Base-by-base conservation (phyloP, 1,139 yeast species). In the Suzukiozyma palmioleophila region DNA sequence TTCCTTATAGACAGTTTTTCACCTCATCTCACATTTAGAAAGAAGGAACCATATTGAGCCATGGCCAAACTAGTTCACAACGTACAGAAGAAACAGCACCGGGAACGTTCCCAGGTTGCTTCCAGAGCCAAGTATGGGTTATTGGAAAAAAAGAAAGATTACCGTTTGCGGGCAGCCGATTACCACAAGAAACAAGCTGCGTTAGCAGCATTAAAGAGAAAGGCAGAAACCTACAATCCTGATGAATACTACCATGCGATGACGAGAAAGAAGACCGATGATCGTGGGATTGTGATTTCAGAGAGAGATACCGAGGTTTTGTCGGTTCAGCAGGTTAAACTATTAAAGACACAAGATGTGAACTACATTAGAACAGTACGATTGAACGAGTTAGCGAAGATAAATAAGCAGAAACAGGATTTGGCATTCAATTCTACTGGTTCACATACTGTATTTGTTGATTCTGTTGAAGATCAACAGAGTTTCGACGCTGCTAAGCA, bases 241-340 rank as follows among this genome's bases (percentile, higher is more conserved):
- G 97, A 92, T 73, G 98, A 92, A 61, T 92, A 85, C 65, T 88
- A 89, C 62, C 96, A 88, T 76, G 92, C 88, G 15, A 92, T 92
- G 97, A 78, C 83, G 33, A 70, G 73, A 21, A 70, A 73, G 45
- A 73, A 71, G 51, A 80, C 95, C 3, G 95, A 86, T 49, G 68
- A 72, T 3, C 59, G 65, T 8, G 97, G 97, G 1, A 69, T 85
- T 11, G 57, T 84, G 38, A 61, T 85, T 9, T 64, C 81, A 2
- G 87, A 85, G 34, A 68, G 95, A 48, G 89, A 79, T 25, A 76
- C 73, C 33, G 85, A 81, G 47, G 66, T 66, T 29, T 64, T 92
- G 43, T 65, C 81, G 11, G 76, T 74, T 37, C 96, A 82, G 43
- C 95, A 90, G 52, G 87, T 84, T 39, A 80, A 85, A 57, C 68